Evolutionary conservation across 352 stramenopile species (phyloP), one percentile per base, ranked within the genome.

Genomic region (Phytophthora citricola): DNA sequence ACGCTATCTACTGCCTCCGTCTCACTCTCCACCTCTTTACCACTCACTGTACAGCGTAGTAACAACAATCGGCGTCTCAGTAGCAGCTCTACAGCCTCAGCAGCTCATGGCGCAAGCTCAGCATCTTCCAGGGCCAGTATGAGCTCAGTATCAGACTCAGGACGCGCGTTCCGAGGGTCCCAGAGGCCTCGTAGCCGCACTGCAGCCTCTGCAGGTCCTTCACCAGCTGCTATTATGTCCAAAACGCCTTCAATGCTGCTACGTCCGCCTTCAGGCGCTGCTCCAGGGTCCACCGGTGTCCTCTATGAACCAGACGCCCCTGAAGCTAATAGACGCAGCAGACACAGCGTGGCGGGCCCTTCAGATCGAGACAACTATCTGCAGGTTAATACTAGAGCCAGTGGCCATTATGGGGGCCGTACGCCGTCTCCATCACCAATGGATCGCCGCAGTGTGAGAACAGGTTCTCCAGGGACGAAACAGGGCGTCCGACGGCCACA

Each of bases 241-340:
- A 90, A 87, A 55, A 72, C 75, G 8, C 83, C 73, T 20, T 73
- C 75, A 2, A 77, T 75, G 60, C 63, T 79, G 39, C 62, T 81
- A 24, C 56, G 67, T 69, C 58, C 66, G 27, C 20, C 31, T 22
- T 20, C 50, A 12, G 60, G 47, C 14, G 38, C 27, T 24, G 17
- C 54, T 17, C 9, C 24, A 24, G 62, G 46, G 34, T 58, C 59
- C 43, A 59, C 44, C 26, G 61, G 66, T 2, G 66, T 74, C 22
- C 57, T 76, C 8, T 73, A 74, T 47, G 58, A 72, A 34, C 70
- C 70, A 1, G 55, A 71, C 11, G 64, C 52, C 4, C 50, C 24
- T 34, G 22, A 54, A n/a, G 34, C 40, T 11, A 46, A 17, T 54
- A 47, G 52, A 60, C 32, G 44, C 46, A 56, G 3, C 36, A 59